These are phyloP conservation scores for Erodium moschatum DNA, from an alignment of 441 rosid species.

Conservation along the genomic window DNA sequence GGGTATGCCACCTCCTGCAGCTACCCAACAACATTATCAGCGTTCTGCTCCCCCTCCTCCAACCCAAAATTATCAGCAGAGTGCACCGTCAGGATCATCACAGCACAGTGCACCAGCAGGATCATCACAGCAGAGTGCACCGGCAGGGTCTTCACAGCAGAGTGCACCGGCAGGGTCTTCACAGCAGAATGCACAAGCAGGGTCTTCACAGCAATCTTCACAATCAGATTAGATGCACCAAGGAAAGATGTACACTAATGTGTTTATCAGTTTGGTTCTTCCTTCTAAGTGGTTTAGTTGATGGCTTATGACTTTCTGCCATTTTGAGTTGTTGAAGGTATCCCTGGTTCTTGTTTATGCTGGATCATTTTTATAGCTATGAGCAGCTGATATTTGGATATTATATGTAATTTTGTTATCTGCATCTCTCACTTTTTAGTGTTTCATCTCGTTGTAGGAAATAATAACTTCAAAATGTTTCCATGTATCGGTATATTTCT, in stretches of 20 bases:
- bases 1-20: slow-evolving; percentile 22
- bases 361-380: not conserved
- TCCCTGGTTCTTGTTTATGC: not conserved
- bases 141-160: too few relatives aligned
- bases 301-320: not conserved
- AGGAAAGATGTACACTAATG: not conserved
- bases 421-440: not conserved
- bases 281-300: not conserved
- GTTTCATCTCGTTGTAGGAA: not conserved
- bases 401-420: too few relatives aligned
- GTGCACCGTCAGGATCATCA: not conserved
- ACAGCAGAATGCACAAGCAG: too few relatives aligned
- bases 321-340: not conserved
- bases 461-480: too few relatives aligned
- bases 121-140: slow-evolving; percentile 19
- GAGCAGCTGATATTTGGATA: not conserved
- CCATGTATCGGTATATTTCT: too few relatives aligned
- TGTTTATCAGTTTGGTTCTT: not conserved
- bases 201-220: slow-evolving; percentile 8
- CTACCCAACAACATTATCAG: slow-evolving; percentile 3
- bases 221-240: slow-evolving; percentile 16
- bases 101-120: slow-evolving; percentile 24
- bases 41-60: not conserved
- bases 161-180: too few relatives aligned
- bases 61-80: slow-evolving; percentile 4